These are phyloP conservation scores for Serendipita sp. DNA, from an alignment of 768 basidiomycete genomes.

Conservation along the genomic window DNA sequence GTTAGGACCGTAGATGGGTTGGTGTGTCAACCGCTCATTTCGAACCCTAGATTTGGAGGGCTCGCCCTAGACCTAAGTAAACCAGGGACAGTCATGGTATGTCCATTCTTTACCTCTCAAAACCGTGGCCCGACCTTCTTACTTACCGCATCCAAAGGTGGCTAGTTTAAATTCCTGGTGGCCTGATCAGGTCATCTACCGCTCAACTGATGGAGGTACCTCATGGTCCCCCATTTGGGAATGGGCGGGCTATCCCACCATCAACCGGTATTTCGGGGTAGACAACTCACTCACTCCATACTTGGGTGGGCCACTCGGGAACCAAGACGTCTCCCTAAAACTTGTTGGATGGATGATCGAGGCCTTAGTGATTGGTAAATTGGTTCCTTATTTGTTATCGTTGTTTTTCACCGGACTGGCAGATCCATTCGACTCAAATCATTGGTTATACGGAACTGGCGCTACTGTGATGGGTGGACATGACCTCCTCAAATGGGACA, in stretches of 20 bases:
- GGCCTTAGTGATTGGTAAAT: slow-evolving; percentile 9
- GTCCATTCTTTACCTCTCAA: slow-evolving; percentile 24
- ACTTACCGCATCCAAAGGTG: not conserved
- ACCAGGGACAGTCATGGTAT: slow-evolving; percentile 49
- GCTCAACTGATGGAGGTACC: slow-evolving; percentile 38
- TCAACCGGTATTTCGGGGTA: slow-evolving; percentile 34
- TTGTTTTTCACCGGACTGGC: slow-evolving; percentile 24
- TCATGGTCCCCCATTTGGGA: slow-evolving; percentile 46
- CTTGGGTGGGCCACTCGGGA: slow-evolving; percentile 27
- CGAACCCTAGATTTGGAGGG: not conserved
- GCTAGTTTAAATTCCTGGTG: slow-evolving; percentile 18
- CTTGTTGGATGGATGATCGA: slow-evolving; percentile 60
- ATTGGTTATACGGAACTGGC: slow-evolving; percentile 58
- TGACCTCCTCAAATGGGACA: slow-evolving; percentile 44
- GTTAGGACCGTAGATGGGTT: slow-evolving; percentile 25
- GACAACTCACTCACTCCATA: slow-evolving; percentile 41
- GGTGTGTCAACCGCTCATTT: not conserved
- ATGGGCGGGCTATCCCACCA: slow-evolving; percentile 31
- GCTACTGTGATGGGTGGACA: slow-evolving; percentile 44
- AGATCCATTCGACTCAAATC: slow-evolving; percentile 51
- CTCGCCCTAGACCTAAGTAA: slow-evolving; percentile 34
- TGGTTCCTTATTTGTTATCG: not conserved
- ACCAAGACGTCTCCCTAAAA: slow-evolving; percentile 11
- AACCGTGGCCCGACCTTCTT: slow-evolving; percentile 22
- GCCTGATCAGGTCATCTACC: slow-evolving; percentile 51